Base-by-base conservation (phyloP, 2,329 filamentous ascomycete species). In the Xylaria hypoxylon region DNA sequence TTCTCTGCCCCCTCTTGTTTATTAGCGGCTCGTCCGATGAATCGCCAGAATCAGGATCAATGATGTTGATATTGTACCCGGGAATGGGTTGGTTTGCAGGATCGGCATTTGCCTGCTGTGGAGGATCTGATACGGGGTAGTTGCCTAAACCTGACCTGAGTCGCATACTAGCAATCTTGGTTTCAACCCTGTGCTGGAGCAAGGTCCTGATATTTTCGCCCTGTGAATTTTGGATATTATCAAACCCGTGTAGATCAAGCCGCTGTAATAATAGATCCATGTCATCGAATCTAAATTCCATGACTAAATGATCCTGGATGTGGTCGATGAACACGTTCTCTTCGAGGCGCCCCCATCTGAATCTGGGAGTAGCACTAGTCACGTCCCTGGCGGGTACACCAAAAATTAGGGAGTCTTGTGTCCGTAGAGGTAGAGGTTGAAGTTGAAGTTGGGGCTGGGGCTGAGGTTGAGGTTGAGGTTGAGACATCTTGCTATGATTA, bases 161-260 rank as follows among this genome's bases (percentile, higher is more conserved):
- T 19, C 62, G 22, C 17, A 55, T 4, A 2, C 1, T 2, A 3
- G 11, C 2, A 7, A 65, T 22, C 48, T 62, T 66, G 1, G 2
- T 10, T 3, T 44, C 55, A 5, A 66, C 59, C 19, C 62, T 66
- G 0, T 1, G 13, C 1, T 5, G 2, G 6, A 66, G 62, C 1
- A 62, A 35, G 1, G 0, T 10, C 1, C 13, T 0, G 3, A 53
- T 2, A 8, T 1, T 13, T 1, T 48, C 2, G 3, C 35, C 31
- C 1, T 57, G 13, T 0, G 10, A 2, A 17, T 35, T 51, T 0
- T 6, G 13, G 4, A 65, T 24, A 0, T 47, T 3, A 2, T 22
- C 28, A n/a, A 44, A 67, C 2, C 65, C 65, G 17, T 67, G 8
- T 1, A 67, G 19, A 6, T 63, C 48, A 1, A 67, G 31, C 1